phyloP scores from a whole-genome alignment of 2,329 filamentous ascomycete species.

The Byssoonygena ceratinophila region DNA sequence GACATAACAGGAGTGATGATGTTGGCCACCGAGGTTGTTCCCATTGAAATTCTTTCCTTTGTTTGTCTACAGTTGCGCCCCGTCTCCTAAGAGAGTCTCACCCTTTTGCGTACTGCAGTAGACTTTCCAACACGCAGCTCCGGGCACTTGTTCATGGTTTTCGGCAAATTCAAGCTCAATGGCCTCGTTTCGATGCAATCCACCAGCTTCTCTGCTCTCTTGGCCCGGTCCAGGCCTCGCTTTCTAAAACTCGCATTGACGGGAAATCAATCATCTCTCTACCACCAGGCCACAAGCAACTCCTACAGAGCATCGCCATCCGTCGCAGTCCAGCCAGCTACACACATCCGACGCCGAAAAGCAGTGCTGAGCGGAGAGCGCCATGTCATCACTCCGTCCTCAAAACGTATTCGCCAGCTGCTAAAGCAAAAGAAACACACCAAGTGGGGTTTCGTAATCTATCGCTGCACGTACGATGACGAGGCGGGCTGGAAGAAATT shows the following conservation, averaged over 20 bases:
- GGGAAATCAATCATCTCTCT: too few relatives aligned
- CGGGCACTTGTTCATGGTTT: not conserved
- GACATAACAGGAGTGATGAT: too few relatives aligned
- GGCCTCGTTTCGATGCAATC: not conserved
- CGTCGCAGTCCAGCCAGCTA: not conserved
- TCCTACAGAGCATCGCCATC: not conserved
- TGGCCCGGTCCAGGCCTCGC: not conserved
- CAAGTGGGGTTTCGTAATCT: constrained; percentile 11
- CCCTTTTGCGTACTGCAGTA: too few relatives aligned
- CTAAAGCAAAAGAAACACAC: not conserved
- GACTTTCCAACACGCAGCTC: too few relatives aligned
- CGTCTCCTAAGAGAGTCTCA: too few relatives aligned
- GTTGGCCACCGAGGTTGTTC: too few relatives aligned
- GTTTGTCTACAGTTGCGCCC: too few relatives aligned
- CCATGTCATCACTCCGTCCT: not conserved
- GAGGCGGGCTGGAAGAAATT: constrained; percentile 1
- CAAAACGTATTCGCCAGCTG: not conserved
- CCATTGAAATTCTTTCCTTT: too few relatives aligned
- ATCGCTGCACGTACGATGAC: constrained; percentile 4
- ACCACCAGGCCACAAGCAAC: not conserved
- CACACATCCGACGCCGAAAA: not conserved
- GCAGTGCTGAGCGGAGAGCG: not conserved
- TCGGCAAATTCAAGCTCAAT: not conserved
- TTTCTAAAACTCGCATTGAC: not conserved
- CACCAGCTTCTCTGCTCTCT: not conserved